Conservation (phyloP, 2,329 filamentous ascomycete genomes). For the Pseudopithomyces maydicus region DNA sequence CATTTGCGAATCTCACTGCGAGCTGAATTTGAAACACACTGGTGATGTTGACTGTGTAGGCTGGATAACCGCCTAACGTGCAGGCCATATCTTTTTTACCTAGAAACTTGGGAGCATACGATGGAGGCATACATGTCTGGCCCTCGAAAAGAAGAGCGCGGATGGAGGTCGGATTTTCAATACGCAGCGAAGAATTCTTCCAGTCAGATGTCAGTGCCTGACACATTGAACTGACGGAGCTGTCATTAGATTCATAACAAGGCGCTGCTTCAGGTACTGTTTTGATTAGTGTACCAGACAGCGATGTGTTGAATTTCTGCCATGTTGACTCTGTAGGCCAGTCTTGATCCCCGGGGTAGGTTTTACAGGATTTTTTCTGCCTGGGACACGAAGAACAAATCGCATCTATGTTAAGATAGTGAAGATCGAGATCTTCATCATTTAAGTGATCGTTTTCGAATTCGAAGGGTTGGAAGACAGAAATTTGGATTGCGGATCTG, state of each 20-base stretch:
- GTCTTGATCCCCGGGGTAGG: constrained; percentile 23
- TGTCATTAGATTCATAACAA: constrained; percentile 24
- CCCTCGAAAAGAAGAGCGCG: constrained; percentile 33
- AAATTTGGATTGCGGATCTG: not conserved
- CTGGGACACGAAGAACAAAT: not conserved
- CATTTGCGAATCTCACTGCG: constrained; percentile 12
- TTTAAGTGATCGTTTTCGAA: not conserved
- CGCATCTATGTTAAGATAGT: not conserved
- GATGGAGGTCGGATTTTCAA: constrained; percentile 26
- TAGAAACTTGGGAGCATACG: constrained; percentile 3
- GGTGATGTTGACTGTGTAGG: constrained; percentile 19
- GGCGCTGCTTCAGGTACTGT: constrained; percentile 27
- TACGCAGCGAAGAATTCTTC: constrained; percentile 14
- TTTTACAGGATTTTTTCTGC: constrained; percentile 18
- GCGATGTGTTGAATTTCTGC: constrained; percentile 21
- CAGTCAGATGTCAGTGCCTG: constrained; percentile 15
- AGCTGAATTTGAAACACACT: constrained; percentile 1
- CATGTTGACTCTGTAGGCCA: constrained; percentile 22
- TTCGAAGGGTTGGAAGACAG: not conserved
- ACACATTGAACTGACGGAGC: constrained; percentile 19
- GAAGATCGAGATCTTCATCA: not conserved
- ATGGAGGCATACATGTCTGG: constrained; percentile 26
- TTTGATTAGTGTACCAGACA: constrained; percentile 21
- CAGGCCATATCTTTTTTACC: constrained; percentile 5
- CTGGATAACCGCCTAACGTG: constrained; percentile 20